Evolutionary conservation across 202 grass and related monocot genomes (phyloP).

Genomic region (Panicum virgatum): DNA sequence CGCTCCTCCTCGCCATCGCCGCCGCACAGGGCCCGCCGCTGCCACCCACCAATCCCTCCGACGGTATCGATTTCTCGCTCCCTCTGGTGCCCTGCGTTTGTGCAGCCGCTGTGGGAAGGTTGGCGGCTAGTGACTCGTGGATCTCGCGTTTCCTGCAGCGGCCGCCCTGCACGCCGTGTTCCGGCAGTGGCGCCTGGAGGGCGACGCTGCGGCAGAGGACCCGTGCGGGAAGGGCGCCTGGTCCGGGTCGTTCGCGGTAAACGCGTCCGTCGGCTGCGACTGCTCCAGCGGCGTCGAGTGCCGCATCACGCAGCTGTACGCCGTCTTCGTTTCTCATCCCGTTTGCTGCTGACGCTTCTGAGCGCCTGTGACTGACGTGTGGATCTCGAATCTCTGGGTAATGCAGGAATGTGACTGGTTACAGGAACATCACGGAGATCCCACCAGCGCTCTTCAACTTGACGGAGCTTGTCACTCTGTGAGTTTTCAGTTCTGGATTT

Average conservation of each 20-base stretch:
- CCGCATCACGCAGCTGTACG: slow-evolving; percentile 47
- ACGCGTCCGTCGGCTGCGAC: slow-evolving; percentile 27
- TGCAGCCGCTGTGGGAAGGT: no score
- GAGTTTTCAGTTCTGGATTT: slow-evolving; percentile 42
- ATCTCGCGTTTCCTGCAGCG: slow-evolving; percentile 37
- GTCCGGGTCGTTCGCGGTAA: neutral
- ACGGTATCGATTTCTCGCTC: slow-evolving; percentile 30
- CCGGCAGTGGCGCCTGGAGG: slow-evolving; percentile 1
- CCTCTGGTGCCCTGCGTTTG: neutral
- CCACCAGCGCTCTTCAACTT: slow-evolving; percentile 44
- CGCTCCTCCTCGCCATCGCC: slow-evolving; percentile 3
- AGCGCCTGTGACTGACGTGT: neutral
- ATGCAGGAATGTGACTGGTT: slow-evolving; percentile 53
- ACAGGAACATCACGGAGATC: slow-evolving; percentile 34
- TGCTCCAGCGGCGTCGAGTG: neutral
- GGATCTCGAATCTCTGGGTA: slow-evolving; percentile 15
- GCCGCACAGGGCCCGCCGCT: neutral
- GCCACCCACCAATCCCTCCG: neutral
- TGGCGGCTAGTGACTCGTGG: neutral
- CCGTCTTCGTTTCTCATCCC: neutral
- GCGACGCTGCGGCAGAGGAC: neutral
- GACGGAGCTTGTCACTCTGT: slow-evolving; percentile 54
- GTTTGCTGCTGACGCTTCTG: neutral
- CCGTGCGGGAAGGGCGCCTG: neutral
- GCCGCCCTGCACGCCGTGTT: slow-evolving; percentile 28